Conservation (phyloP, 306 rosid species). For the Dicorynia guianensis region DNA sequence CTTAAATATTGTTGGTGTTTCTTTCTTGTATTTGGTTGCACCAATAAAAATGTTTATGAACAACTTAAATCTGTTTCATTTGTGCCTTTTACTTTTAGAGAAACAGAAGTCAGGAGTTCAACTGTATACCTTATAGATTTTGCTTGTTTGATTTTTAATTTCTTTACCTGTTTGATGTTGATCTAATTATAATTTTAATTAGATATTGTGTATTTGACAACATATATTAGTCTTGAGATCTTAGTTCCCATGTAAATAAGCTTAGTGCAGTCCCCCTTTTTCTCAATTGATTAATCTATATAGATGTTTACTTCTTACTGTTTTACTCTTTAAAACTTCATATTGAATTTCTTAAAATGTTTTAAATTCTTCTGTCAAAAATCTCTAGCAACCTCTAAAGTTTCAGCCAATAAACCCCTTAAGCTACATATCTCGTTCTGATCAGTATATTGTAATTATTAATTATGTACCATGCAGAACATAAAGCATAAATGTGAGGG, state of each 20-base stretch:
- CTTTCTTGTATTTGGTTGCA: no score
- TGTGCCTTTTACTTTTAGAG: background rate
- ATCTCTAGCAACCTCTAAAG: background rate
- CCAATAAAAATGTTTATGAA: background rate
- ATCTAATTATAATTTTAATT: background rate
- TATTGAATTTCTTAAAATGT: background rate
- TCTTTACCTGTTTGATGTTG: background rate
- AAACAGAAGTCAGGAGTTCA: no score
- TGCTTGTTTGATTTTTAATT: no score
- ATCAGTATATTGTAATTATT: background rate
- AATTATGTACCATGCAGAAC: background rate
- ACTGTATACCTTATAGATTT: no score
- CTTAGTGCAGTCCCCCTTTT: no score
- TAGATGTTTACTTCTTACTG: background rate
- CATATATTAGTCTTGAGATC: background rate
- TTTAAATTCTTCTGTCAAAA: background rate
- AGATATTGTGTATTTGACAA: background rate
- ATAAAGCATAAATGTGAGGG: background rate
- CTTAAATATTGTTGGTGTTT: no score
- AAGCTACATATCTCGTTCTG: background rate
- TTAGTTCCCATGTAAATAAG: background rate
- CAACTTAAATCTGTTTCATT: background rate
- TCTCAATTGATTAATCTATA: background rate
- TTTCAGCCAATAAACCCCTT: background rate
- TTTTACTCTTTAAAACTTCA: background rate